These are phyloP conservation scores for Multifurca ochricompacta DNA, from an alignment of 768 basidiomycete genomes.

Conservation along the genomic window DNA sequence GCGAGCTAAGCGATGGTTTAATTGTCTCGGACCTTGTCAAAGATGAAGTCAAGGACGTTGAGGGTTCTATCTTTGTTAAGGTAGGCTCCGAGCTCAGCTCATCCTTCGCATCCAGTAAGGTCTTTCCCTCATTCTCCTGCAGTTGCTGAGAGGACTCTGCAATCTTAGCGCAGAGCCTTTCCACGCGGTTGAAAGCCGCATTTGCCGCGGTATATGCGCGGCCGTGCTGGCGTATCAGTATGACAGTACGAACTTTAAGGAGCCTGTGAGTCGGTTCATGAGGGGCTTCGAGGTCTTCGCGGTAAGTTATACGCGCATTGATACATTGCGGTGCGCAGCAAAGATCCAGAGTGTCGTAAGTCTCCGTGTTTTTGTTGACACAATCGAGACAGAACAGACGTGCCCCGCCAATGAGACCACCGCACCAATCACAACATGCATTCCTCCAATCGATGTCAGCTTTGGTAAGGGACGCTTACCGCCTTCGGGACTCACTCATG, in stretches of 20 bases:
- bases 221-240: neutral
- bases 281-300: conserved; percentile 18
- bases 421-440: conserved; percentile 25
- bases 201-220: neutral
- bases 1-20: no score
- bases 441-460: conserved; percentile 8
- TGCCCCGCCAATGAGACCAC: conserved; percentile 24
- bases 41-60: no score
- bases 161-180: neutral
- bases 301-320: conserved; percentile 7
- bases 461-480: neutral
- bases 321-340: conserved; percentile 26
- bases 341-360: conserved; percentile 25
- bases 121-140: neutral
- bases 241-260: conserved; percentile 24
- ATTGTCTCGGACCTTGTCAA: no score
- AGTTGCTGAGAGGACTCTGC: neutral
- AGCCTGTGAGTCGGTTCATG: conserved; percentile 29
- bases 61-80: no score
- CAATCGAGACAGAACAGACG: conserved; percentile 30
- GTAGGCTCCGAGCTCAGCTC: neutral
- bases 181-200: conserved; percentile 1
- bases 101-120: neutral
- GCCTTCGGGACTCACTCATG: conserved; percentile 19
- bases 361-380: conserved; percentile 5